Conservation (phyloP, 177 flowering plant species). For the Telopea speciosissima region DNA sequence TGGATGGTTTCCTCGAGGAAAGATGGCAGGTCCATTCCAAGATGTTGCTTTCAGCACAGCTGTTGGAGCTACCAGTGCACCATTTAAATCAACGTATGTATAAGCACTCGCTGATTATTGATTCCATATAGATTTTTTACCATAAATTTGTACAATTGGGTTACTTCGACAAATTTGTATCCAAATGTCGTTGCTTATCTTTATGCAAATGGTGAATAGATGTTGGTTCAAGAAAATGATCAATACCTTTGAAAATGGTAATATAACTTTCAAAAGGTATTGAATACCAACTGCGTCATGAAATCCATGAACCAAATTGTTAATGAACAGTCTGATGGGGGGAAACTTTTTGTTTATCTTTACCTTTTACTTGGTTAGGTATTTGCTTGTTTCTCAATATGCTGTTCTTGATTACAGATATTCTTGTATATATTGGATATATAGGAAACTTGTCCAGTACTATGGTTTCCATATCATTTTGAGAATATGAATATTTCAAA, state of each 20-base stretch:
- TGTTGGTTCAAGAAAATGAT: too few species aligned
- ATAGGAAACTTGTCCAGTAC: neutral
- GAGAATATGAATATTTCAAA: too few species aligned
- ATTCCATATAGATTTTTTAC: neutral
- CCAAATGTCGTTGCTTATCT: neutral
- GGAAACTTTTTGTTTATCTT: neutral
- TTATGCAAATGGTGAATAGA: too few species aligned
- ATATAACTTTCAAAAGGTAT: too few species aligned
- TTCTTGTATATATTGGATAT: neutral
- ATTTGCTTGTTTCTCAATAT: neutral
- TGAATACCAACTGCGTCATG: too few species aligned
- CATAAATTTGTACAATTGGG: neutral
- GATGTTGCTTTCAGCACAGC: constrained; percentile 90
- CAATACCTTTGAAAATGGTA: too few species aligned
- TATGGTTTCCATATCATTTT: neutral
- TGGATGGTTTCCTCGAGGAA: constrained; percentile 99
- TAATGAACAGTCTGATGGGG: too few species aligned
- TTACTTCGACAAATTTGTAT: neutral
- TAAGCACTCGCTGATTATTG: neutral
- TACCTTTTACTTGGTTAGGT: neutral
- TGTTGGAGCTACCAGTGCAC: constrained; percentile 89
- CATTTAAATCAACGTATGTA: constrained; percentile 91
- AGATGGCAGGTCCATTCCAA: constrained; percentile 99
- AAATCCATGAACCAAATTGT: too few species aligned
- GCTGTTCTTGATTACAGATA: neutral